These are phyloP conservation scores for Geranium rotundifolium DNA, from an alignment of 345 rosid species.

Conservation along the genomic window DNA sequence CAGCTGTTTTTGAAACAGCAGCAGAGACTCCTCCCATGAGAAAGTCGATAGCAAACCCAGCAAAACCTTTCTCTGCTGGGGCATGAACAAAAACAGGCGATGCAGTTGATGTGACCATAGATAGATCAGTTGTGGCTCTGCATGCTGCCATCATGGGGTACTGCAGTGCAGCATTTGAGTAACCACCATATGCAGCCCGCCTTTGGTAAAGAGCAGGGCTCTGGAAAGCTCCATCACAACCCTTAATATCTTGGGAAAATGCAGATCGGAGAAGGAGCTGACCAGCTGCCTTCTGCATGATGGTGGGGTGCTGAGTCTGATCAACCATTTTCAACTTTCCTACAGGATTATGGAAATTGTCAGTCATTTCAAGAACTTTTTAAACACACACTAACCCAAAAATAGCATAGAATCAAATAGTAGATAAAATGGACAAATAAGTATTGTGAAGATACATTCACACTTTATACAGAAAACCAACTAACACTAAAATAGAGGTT, in stretches of 20 bases:
- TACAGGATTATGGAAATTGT: slow-evolving; percentile 11
- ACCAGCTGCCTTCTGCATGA: slow-evolving; percentile 62
- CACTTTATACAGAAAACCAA: too few relatives aligned
- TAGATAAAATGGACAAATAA: too few relatives aligned
- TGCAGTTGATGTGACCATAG: slow-evolving; percentile 19
- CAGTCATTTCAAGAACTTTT: too few relatives aligned
- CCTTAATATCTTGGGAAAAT: slow-evolving; percentile 30
- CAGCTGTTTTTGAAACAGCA: slow-evolving; percentile 78
- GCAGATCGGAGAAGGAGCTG: slow-evolving; percentile 37
- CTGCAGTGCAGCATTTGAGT: slow-evolving; percentile 54
- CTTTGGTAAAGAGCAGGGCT: slow-evolving; percentile 43
- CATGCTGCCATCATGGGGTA: slow-evolving; percentile 17
- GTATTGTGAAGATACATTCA: too few relatives aligned
- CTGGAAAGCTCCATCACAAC: slow-evolving; percentile 32
- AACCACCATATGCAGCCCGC: slow-evolving; percentile 11
- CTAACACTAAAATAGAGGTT: too few relatives aligned
- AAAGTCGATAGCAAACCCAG: slow-evolving; percentile 57
- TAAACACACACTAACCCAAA: too few relatives aligned
- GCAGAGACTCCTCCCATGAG: too few relatives aligned
- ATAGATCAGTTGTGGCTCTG: slow-evolving; percentile 5
- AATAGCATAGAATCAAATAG: too few relatives aligned
- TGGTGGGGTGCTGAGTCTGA: slow-evolving; percentile 56
- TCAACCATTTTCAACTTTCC: slow-evolving; percentile 56
- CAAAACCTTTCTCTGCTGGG: slow-evolving; percentile 64
- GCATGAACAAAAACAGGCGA: slow-evolving; percentile 49